Percentiles rank a stretch among this genome's conserved stretches.
Conservation (phyloP, 1,139 yeast genomes). For the Hanseniaspora gamundiae region DNA sequence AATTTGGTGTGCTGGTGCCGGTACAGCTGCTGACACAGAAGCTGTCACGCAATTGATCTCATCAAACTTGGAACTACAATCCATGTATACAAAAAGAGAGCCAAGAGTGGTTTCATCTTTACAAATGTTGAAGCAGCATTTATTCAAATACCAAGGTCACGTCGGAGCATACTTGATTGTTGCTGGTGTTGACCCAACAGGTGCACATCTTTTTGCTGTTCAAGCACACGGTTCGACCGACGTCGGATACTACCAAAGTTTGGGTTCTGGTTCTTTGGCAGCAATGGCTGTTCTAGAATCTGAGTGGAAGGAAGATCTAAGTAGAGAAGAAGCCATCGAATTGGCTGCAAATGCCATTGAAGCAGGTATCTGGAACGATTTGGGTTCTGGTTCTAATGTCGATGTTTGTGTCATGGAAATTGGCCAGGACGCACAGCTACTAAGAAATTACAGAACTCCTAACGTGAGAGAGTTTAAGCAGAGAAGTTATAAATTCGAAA, state of each 20-base stretch:
- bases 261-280: constrained; percentile 97
- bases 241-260: constrained; percentile 80
- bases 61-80: constrained; percentile 81
- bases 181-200: constrained; percentile 95
- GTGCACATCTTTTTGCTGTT: constrained; percentile 81
- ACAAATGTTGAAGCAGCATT: constrained; percentile 87
- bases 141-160: constrained; percentile 93
- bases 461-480: constrained; percentile 76
- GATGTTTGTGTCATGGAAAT: constrained; percentile 93
- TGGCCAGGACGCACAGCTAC: constrained; percentile 73
- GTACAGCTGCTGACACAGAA: constrained; percentile 99
- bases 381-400: constrained; percentile 96
- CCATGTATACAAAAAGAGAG: constrained; percentile 67
- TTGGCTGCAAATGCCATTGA: constrained; percentile 88
- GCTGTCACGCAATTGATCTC: constrained; percentile 91
- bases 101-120: constrained; percentile 92
- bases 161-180: constrained; percentile 93
- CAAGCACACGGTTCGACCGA: constrained; percentile 98
- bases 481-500: constrained; percentile 67
- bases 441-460: constrained; percentile 84
- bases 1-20: constrained; percentile 99
- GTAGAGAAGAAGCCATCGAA: constrained; percentile 77
- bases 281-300: constrained; percentile 97
- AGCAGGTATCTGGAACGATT: constrained; percentile 98
- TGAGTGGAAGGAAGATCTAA: constrained; percentile 67